phyloP scores from a whole-genome alignment of 257 asterid genomes.

The Ehretia macrophylla region DNA sequence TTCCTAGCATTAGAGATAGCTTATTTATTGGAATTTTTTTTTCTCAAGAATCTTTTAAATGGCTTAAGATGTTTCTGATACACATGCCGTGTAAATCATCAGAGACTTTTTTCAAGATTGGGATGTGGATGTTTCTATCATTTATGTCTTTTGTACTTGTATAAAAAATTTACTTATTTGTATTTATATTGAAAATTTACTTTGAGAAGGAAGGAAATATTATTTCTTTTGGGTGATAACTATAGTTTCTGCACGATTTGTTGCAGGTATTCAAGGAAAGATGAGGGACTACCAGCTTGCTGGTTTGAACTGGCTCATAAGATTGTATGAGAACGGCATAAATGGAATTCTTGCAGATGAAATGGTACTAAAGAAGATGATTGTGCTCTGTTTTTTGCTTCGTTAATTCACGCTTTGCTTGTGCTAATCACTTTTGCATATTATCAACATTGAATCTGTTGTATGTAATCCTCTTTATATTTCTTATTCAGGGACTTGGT shows the following conservation, averaged over 20 bases:
- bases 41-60: too few species aligned
- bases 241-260: background rate
- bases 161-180: background rate
- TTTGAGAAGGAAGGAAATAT: background rate
- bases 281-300: slow-evolving; percentile 99
- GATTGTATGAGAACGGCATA: slow-evolving; percentile 96
- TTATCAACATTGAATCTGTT: too few species aligned
- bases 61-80: too few species aligned
- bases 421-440: too few species aligned
- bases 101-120: too few species aligned
- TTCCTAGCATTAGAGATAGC: too few species aligned
- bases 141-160: background rate
- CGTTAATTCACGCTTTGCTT: background rate
- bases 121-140: too few species aligned
- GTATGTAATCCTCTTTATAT: background rate
- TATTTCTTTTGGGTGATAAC: too few species aligned
- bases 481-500: slow-evolving; percentile 72
- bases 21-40: too few species aligned
- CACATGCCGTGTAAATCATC: too few species aligned
- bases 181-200: background rate
- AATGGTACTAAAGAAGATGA: slow-evolving; percentile 48
- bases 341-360: slow-evolving; percentile 99
- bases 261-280: slow-evolving; percentile 94
- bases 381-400: background rate
- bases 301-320: slow-evolving; percentile 94